Evolutionary conservation across 2,329 filamentous ascomycete genomes (phyloP).

Genomic region (Aureobasidium sp.): DNA sequence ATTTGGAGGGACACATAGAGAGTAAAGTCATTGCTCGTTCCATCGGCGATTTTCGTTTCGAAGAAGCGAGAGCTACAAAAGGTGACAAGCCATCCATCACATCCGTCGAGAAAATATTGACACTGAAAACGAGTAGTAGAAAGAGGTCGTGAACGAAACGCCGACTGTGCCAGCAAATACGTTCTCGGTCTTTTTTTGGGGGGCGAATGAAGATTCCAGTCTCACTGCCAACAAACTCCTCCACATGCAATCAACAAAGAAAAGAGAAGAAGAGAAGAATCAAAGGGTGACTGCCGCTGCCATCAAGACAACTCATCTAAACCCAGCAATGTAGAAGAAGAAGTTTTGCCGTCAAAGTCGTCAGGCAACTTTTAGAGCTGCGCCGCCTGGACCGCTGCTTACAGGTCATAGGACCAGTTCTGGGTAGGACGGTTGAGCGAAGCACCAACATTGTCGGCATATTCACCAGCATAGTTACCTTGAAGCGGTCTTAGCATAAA

Average conservation of each 20-base stretch:
- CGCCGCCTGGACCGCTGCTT: not conserved
- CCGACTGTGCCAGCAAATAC: not conserved
- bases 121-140: conserved; percentile 9
- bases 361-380: conserved; percentile 8
- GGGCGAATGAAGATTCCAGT: conserved; percentile 9
- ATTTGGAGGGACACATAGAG: not conserved
- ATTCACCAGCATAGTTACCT: conserved; percentile 52
- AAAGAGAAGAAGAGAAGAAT: not conserved
- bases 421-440: conserved; percentile 26
- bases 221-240: conserved; percentile 12
- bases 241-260: conserved; percentile 11
- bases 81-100: conserved; percentile 6
- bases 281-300: not conserved
- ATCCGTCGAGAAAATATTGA: conserved; percentile 10
- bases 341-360: conserved; percentile 7
- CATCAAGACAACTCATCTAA: conserved; percentile 9
- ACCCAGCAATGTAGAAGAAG: conserved; percentile 10
- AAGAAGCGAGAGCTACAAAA: conserved; percentile 10
- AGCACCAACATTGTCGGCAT: conserved; percentile 44
- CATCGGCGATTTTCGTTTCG: conserved; percentile 9
- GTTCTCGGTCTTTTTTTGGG: not conserved
- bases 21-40: conserved; percentile 12
- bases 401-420: conserved; percentile 15
- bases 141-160: conserved; percentile 2
- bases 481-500: conserved; percentile 23